These are phyloP conservation scores for Henckelia pumila DNA, from an alignment of 257 asterid species.

Conservation along the genomic window DNA sequence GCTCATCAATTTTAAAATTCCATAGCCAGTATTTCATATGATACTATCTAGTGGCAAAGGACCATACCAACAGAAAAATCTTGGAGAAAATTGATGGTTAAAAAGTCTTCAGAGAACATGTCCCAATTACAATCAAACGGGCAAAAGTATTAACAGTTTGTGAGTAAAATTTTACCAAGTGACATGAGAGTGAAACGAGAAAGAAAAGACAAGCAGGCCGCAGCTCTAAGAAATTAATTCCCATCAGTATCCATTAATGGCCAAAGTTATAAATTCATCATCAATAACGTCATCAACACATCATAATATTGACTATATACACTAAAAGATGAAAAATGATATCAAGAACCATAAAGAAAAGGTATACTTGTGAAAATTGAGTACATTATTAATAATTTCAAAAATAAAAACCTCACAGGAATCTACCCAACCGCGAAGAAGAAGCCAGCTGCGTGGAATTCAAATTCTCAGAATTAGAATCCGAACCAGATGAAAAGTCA, in stretches of 20 bases:
- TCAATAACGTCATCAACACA: neutral
- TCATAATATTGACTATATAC: neutral
- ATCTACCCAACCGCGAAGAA: constrained; percentile 43
- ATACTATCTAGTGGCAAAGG: neutral
- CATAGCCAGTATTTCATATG: neutral
- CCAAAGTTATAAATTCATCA: neutral
- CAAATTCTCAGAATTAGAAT: constrained; percentile 25
- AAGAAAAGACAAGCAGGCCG: neutral
- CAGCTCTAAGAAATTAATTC: too few relatives aligned
- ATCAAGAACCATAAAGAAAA: neutral
- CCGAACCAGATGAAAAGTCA: constrained; percentile 17
- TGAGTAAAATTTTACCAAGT: neutral
- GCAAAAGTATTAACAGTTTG: neutral
- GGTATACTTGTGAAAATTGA: neutral
- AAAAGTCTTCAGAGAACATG: neutral
- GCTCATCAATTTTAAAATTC: neutral
- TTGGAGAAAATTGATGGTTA: neutral
- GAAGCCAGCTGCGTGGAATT: constrained; percentile 33
- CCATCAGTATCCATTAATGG: neutral
- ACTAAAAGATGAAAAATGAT: neutral
- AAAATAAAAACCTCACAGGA: constrained; percentile 53
- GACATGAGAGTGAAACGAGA: neutral
- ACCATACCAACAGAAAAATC: constrained; percentile 5
- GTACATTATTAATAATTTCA: constrained; percentile 17
- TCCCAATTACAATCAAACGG: neutral